A percentile compares a stretch with the other conserved stretches of the same genome.
phyloP scores from a whole-genome alignment of 768 basidiomycete genomes.

The Exsudoporus frostii region DNA sequence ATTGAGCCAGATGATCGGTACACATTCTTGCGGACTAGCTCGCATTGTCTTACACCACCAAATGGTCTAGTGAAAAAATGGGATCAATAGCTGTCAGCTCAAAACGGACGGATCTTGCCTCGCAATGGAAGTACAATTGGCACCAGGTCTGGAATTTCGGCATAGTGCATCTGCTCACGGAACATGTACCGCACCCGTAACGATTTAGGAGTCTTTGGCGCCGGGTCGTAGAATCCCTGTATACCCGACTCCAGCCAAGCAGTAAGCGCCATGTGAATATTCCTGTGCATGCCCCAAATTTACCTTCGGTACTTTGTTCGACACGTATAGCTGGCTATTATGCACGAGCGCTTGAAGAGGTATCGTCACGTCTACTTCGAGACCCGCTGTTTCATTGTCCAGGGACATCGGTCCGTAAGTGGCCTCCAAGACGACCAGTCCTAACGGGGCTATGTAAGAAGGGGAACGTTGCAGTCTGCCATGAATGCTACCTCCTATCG shows the following conservation, averaged over 20 bases:
- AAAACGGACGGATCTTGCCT: conserved; percentile 46
- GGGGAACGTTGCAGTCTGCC: conserved; percentile 1
- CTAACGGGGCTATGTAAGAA: conserved; percentile 37
- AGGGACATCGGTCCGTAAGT: conserved; percentile 59
- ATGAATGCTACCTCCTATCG: conserved; percentile 55
- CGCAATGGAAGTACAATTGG: conserved; percentile 71
- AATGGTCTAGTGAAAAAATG: conserved; percentile 21
- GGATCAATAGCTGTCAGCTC: conserved; percentile 4
- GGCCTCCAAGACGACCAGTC: conserved; percentile 75
- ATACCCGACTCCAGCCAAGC: conserved; percentile 52
- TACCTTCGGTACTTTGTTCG: conserved; percentile 75
- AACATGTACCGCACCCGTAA: conserved; percentile 76
- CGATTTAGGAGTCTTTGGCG: conserved; percentile 66
- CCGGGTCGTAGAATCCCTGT: conserved; percentile 88
- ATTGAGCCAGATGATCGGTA: conserved; percentile 3
- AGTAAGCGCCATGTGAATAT: conserved; percentile 1
- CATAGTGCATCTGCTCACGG: conserved; percentile 67
- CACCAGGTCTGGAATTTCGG: conserved; percentile 69
- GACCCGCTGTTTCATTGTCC: conserved; percentile 48
- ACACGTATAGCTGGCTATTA: conserved; percentile 74
- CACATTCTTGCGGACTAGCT: neutral
- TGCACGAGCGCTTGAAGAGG: conserved; percentile 80
- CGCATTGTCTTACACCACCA: conserved; percentile 22
- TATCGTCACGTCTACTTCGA: conserved; percentile 73
- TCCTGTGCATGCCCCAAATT: neutral